Evolutionary conservation across 2,329 filamentous ascomycete genomes (phyloP).

Genomic region (Hypoxylon sp.): DNA sequence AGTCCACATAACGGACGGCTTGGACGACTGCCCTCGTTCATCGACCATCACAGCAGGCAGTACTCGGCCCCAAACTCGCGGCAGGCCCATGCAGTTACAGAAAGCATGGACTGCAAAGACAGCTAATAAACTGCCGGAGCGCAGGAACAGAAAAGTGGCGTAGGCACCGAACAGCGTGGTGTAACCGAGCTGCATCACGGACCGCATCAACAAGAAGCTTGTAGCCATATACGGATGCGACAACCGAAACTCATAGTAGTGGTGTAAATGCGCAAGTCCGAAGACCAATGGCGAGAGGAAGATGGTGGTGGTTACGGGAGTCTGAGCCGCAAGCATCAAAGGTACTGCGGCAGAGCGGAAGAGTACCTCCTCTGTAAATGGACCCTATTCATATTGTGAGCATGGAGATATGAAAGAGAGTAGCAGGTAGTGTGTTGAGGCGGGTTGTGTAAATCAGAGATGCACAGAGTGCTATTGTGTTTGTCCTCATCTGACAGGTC

Average conservation of each 20-base stretch:
- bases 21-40: slow-evolving; percentile 48
- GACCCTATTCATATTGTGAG: slow-evolving; percentile 69
- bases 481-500: slow-evolving; percentile 54
- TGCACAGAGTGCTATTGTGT: slow-evolving; percentile 57
- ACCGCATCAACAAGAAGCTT: slow-evolving; percentile 77
- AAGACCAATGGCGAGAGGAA: slow-evolving; percentile 91
- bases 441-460: slow-evolving; percentile 31
- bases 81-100: slow-evolving; percentile 93
- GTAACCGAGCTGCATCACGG: slow-evolving; percentile 87
- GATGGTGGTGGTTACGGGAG: slow-evolving; percentile 72
- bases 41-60: slow-evolving; percentile 60
- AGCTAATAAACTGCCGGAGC: slow-evolving; percentile 84
- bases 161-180: slow-evolving; percentile 96
- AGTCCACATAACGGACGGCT: slow-evolving; percentile 73
- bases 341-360: slow-evolving; percentile 91
- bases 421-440: slow-evolving; percentile 13
- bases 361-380: slow-evolving; percentile 91
- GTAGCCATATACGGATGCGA: slow-evolving; percentile 80
- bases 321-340: slow-evolving; percentile 80
- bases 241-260: slow-evolving; percentile 94
- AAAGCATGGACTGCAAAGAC: slow-evolving; percentile 86
- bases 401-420: background rate
- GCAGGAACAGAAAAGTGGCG: slow-evolving; percentile 88
- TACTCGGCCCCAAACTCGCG: slow-evolving; percentile 86
- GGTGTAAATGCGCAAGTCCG: slow-evolving; percentile 92